Conservation (phyloP, 2,329 filamentous ascomycete genomes). For the Cytospora chrysosperma region DNA sequence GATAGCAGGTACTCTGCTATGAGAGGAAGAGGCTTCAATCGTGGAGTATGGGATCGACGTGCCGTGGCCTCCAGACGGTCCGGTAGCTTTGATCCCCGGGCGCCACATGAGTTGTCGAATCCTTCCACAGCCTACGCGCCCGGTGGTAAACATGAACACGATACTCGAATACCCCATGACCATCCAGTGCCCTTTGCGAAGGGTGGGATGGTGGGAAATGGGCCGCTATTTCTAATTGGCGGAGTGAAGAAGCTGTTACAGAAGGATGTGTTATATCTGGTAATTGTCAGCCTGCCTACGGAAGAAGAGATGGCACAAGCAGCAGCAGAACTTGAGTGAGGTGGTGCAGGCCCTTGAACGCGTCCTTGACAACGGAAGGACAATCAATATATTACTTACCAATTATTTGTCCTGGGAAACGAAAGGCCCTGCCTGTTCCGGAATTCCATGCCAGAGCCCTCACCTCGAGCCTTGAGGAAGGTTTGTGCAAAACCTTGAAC, state of each 20-base stretch:
- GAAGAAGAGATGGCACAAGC: slow-evolving; percentile 13
- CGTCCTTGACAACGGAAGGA: not conserved
- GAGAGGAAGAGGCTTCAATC: not conserved
- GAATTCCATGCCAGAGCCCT: too few relatives aligned
- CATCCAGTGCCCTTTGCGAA: not conserved
- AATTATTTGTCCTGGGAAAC: not conserved
- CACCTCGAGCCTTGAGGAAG: not conserved
- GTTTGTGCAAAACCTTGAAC: not conserved
- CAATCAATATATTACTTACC: not conserved
- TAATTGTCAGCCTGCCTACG: slow-evolving; percentile 21
- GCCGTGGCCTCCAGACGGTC: not conserved
- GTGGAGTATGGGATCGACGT: not conserved
- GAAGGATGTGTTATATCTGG: slow-evolving; percentile 24
- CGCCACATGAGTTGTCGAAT: not conserved
- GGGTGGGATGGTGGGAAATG: not conserved
- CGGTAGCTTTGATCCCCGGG: not conserved
- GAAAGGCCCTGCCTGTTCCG: not conserved
- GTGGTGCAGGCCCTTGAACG: not conserved
- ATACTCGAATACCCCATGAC: not conserved
- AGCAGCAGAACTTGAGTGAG: not conserved
- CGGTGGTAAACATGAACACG: not conserved
- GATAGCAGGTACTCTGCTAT: not conserved
- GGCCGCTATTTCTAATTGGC: slow-evolving; percentile 10
- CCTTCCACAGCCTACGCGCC: too few relatives aligned
- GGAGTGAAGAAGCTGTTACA: slow-evolving; percentile 24